Conservation (phyloP, 2,329 filamentous ascomycete genomes). For the Fusarium subtropicale region DNA sequence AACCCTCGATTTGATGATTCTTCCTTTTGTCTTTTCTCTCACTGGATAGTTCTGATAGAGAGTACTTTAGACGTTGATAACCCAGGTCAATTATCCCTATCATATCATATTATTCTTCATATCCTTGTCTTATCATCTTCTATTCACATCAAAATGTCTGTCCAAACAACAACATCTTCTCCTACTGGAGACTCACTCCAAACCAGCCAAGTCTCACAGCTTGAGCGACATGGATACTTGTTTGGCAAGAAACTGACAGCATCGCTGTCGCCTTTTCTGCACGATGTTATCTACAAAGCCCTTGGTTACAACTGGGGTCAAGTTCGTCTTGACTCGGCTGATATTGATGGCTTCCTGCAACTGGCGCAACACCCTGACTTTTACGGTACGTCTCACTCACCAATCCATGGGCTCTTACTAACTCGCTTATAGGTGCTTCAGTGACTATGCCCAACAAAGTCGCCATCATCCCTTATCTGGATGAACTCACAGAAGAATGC, state of each 20-base stretch:
- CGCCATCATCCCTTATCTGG: constrained; percentile 77
- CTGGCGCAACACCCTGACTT: constrained; percentile 69
- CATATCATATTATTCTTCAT: not conserved
- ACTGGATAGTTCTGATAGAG: constrained; percentile 15
- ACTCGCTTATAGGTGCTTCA: constrained; percentile 64
- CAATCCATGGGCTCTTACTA: not conserved
- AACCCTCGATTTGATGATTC: constrained; percentile 28
- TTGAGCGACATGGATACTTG: constrained; percentile 64
- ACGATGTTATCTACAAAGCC: constrained; percentile 64
- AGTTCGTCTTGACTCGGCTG: constrained; percentile 63
- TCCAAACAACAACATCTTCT: constrained; percentile 17
- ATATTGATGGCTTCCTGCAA: constrained; percentile 61
- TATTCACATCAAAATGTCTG: constrained; percentile 35
- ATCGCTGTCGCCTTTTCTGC: constrained; percentile 67
- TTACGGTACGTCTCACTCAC: constrained; percentile 63
- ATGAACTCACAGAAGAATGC: constrained; percentile 78
- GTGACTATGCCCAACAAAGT: constrained; percentile 91
- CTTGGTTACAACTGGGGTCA: constrained; percentile 65
- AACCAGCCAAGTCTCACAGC: constrained; percentile 40
- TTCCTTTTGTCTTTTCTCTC: constrained; percentile 15
- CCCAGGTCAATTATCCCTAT: constrained; percentile 2
- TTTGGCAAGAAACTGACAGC: constrained; percentile 68
- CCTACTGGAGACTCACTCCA: constrained; percentile 44
- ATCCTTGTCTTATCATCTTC: not conserved
- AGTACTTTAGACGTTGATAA: constrained; percentile 23